Base-by-base conservation (phyloP, 2,329 filamentous ascomycete species). In the Phoma herbarum region DNA sequence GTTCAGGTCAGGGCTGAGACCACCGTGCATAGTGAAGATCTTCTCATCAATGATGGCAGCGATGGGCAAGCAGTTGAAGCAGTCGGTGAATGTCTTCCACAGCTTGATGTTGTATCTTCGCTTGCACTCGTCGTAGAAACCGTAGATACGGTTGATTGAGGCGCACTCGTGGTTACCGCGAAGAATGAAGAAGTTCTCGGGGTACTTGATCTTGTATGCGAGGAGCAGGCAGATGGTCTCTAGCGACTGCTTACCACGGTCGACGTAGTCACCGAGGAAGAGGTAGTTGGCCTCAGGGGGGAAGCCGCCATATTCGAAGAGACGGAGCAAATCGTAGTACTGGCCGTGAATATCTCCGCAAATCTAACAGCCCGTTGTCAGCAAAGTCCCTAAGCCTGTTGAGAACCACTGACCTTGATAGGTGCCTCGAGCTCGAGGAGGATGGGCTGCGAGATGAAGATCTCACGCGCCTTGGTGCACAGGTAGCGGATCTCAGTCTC, bases 121-220 rank as follows among this genome's bases (percentile, higher is more conserved):
- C 85, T 99, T 99, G 89, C 94, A 99, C 82, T 99, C 94, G 76
- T 99, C 95, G 84, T 99, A 99, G 84, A 99, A 99, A 60, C 95
- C 95, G 79, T 99, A 99, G 80, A 98, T 96, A 76, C 95, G 92
- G 84, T 96, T 99, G 85, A 99, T 96, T 52, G 92, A 96, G 59
- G 95, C 95, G 82, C 95, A 98, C 81, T 99, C 95, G 85, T 99
- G 95, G 85, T 99, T 99, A 65, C 95, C 95, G 69, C 95, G 92
- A 59, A 99, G 88, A 68, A 99, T 91, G 85, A 99, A 99, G 84
- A 99, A 98, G 84, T 99, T 99, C 83, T 99, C 95, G 47, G 95
- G 95, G 79, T 97, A 98, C 84, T 98, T 98, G 87, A 99, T 96
- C 88, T 99, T 99, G 88, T 98, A 99, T 63, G 93, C 93, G 50